Percentiles rank a stretch among this genome's conserved stretches.
phyloP scores from a whole-genome alignment of 2,329 filamentous ascomycete genomes.

The Phialocephala sp. region DNA sequence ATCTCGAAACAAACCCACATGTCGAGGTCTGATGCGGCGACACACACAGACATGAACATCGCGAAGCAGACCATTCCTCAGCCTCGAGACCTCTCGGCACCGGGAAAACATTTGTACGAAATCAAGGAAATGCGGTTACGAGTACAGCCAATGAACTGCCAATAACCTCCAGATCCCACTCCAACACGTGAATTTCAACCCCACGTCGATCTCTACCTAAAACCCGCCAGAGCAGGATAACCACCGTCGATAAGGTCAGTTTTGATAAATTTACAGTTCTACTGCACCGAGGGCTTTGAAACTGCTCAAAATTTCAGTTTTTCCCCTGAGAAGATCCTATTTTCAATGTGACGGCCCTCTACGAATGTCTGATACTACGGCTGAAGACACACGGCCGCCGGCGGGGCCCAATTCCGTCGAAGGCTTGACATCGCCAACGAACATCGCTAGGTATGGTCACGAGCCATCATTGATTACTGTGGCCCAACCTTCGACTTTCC shows the following conservation, averaged over 20 bases:
- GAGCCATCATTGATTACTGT: constrained; percentile 36
- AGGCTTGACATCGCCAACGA: constrained; percentile 36
- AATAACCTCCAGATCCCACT: constrained; percentile 6
- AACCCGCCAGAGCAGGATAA: constrained; percentile 6
- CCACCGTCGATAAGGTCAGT: neutral
- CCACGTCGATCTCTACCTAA: constrained; percentile 27
- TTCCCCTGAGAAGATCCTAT: neutral
- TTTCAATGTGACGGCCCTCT: constrained; percentile 6
- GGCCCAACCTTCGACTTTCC: constrained; percentile 46
- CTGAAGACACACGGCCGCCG: constrained; percentile 39
- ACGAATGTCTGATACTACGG: constrained; percentile 43
- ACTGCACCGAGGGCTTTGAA: neutral
- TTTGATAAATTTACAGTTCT: neutral
- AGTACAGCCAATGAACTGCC: neutral
- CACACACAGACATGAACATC: neutral
- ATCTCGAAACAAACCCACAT: too few species aligned
- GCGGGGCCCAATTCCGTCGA: constrained; percentile 37
- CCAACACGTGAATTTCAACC: constrained; percentile 29
- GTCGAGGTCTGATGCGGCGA: too few species aligned
- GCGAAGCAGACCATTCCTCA: neutral
- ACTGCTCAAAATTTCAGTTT: neutral
- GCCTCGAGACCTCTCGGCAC: constrained; percentile 5
- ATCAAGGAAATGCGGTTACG: neutral
- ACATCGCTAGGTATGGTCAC: constrained; percentile 40
- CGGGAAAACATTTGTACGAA: constrained; percentile 11